phyloP scores from a whole-genome alignment of 495 filamentous ascomycete species.

The Clavariopsis aquatica region DNA sequence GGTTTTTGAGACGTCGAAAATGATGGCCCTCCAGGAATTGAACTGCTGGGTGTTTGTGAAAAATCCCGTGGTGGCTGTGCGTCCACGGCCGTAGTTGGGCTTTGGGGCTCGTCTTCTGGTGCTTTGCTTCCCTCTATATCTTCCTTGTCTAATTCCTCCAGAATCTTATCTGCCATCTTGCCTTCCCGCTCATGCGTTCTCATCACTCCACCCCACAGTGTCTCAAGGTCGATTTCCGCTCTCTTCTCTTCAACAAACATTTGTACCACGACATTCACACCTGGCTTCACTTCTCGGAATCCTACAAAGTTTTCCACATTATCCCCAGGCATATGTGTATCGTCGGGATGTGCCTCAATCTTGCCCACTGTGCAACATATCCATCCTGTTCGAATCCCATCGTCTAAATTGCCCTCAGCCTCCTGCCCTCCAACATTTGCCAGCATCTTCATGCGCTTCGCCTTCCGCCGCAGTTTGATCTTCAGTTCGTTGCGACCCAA shows the following conservation, averaged over 20 bases:
- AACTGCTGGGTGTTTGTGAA: neutral
- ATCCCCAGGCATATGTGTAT: conserved; percentile 23
- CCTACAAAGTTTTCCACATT: conserved; percentile 61
- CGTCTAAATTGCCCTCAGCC: conserved; percentile 56
- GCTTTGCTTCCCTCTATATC: neutral
- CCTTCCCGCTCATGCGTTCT: conserved; percentile 31
- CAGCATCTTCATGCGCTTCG: conserved; percentile 74
- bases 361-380: conserved; percentile 87
- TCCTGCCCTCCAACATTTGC: conserved; percentile 58
- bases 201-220: conserved; percentile 66
- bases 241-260: conserved; percentile 86
- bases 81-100: neutral
- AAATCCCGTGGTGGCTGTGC: neutral
- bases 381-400: conserved; percentile 89
- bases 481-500: conserved; percentile 90
- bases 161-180: conserved; percentile 30
- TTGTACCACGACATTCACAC: conserved; percentile 78
- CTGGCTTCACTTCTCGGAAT: conserved; percentile 64
- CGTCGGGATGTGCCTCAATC: conserved; percentile 52
- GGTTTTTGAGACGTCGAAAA: neutral
- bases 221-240: conserved; percentile 78
- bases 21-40: neutral
- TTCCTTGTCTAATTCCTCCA: conserved; percentile 17
- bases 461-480: conserved; percentile 75
- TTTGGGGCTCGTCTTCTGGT: neutral